phyloP scores from a whole-genome alignment of 2,329 filamentous ascomycete species.

The Paradendryphiella salina region DNA sequence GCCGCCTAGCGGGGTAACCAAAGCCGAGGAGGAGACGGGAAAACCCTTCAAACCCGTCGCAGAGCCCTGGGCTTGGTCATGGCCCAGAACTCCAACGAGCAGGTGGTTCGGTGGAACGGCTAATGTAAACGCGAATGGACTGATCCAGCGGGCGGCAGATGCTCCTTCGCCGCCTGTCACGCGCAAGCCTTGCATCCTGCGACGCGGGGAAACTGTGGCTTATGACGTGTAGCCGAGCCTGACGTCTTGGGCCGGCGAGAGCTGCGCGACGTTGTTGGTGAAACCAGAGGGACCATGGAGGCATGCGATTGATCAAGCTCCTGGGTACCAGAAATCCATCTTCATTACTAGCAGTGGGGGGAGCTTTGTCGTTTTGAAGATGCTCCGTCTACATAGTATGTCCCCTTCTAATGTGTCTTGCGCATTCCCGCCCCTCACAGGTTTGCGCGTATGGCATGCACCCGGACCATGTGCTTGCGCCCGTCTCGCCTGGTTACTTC shows the following conservation, averaged over 20 bases:
- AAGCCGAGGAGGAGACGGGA: constrained; percentile 34
- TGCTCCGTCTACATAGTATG: too few species aligned
- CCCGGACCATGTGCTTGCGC: not conserved
- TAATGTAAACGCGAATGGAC: constrained; percentile 18
- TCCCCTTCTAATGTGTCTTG: too few species aligned
- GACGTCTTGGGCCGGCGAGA: not conserved
- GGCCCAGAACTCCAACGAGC: constrained; percentile 17
- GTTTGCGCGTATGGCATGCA: constrained; percentile 7
- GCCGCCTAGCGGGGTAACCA: constrained; percentile 37
- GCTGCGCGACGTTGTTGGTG: not conserved
- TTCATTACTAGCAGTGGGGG: too few species aligned
- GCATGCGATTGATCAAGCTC: too few species aligned
- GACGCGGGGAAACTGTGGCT: constrained; percentile 16
- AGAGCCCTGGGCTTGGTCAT: constrained; percentile 13
- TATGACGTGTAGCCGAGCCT: constrained; percentile 13
- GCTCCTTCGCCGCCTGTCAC: constrained; percentile 10
- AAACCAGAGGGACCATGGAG: not conserved
- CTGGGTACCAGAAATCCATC: too few species aligned
- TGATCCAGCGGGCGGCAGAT: constrained; percentile 17
- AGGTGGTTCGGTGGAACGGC: constrained; percentile 18
- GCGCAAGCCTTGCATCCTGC: constrained; percentile 12
- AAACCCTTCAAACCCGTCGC: constrained; percentile 19
- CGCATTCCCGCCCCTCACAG: not conserved
- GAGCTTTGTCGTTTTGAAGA: too few species aligned
- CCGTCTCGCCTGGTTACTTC: not conserved